Percentiles rank a stretch among this genome's conserved stretches.
Evolutionary conservation across 345 rosid genomes (phyloP).

Genomic region (Gossypium stocksii): DNA sequence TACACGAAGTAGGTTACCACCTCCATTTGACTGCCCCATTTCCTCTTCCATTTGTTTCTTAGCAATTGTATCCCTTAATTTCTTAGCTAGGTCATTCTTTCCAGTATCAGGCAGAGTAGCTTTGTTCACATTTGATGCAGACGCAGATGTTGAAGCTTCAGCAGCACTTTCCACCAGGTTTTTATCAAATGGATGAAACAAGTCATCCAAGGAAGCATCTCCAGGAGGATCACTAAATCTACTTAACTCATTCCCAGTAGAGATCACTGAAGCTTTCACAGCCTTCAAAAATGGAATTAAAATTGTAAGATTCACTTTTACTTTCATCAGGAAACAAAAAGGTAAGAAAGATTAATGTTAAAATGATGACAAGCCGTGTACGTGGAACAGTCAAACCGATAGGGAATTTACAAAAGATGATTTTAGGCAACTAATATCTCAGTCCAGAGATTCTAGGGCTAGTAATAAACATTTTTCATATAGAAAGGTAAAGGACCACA

Average conservation of each 20-base stretch:
- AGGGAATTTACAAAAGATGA: background rate
- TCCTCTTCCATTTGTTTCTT: constrained; percentile 91
- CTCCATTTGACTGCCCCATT: constrained; percentile 71
- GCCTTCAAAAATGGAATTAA: constrained; percentile 43
- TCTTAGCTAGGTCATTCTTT: constrained; percentile 83
- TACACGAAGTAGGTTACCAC: constrained; percentile 73
- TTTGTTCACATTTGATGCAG: constrained; percentile 60
- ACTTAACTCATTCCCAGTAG: constrained; percentile 70
- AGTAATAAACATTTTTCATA: background rate
- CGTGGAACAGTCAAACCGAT: background rate
- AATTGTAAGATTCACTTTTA: constrained; percentile 6
- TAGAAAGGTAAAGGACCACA: background rate
- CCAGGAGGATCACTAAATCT: constrained; percentile 93
- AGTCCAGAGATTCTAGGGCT: background rate
- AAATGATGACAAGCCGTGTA: background rate
- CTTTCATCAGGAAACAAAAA: constrained; percentile 11
- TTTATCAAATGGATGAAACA: constrained; percentile 80
- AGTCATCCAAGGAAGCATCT: constrained; percentile 95
- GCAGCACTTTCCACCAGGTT: constrained; percentile 41
- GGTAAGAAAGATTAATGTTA: background rate
- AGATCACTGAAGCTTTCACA: constrained; percentile 41
- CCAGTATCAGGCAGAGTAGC: constrained; percentile 56
- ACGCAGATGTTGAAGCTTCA: constrained; percentile 83
- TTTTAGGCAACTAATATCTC: background rate
- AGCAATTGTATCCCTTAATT: constrained; percentile 88